These are phyloP conservation scores for Termitomyces sp. DNA, from an alignment of 768 basidiomycete genomes.

Conservation along the genomic window DNA sequence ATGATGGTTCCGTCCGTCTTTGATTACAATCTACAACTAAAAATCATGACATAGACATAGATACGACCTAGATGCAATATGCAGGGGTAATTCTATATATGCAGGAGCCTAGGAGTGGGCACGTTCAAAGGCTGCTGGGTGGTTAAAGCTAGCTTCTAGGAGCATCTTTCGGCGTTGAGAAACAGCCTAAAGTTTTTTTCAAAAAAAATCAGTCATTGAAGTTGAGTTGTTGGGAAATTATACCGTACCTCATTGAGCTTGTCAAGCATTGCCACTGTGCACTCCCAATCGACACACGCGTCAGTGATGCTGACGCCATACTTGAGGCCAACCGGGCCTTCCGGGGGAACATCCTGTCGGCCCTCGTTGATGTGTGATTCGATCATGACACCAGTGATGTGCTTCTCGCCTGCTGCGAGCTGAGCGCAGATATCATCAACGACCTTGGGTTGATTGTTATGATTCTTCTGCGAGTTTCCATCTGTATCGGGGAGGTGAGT, in stretches of 20 bases:
- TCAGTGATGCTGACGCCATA: slow-evolving; percentile 89
- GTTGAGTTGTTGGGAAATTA: not conserved
- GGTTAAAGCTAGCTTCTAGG: slow-evolving; percentile 36
- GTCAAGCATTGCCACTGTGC: slow-evolving; percentile 73
- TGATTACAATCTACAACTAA: slow-evolving; percentile 14
- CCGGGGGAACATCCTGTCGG: slow-evolving; percentile 80
- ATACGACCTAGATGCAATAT: not conserved
- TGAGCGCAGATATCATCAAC: slow-evolving; percentile 70
- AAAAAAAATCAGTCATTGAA: not conserved
- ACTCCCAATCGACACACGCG: slow-evolving; percentile 86
- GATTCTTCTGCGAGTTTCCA: slow-evolving; percentile 95
- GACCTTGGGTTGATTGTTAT: slow-evolving; percentile 87
- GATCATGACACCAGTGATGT: slow-evolving; percentile 95
- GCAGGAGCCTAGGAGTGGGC: slow-evolving; percentile 12
- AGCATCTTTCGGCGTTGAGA: slow-evolving; percentile 39
- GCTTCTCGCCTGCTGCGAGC: slow-evolving; percentile 61
- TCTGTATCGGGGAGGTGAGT: slow-evolving; percentile 39
- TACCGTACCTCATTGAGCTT: slow-evolving; percentile 53
- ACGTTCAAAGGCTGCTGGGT: slow-evolving; percentile 32
- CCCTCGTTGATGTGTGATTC: slow-evolving; percentile 94
- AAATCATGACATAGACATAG: not conserved
- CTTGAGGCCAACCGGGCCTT: slow-evolving; percentile 66
- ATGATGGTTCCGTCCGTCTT: not conserved
- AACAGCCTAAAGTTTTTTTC: slow-evolving; percentile 34
- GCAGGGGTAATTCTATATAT: not conserved